Evolutionary conservation across 192 early-diverging fungal species (phyloP), one percentile per base, ranked within the genome.

Genomic region (Haplosporangium gracile): DNA sequence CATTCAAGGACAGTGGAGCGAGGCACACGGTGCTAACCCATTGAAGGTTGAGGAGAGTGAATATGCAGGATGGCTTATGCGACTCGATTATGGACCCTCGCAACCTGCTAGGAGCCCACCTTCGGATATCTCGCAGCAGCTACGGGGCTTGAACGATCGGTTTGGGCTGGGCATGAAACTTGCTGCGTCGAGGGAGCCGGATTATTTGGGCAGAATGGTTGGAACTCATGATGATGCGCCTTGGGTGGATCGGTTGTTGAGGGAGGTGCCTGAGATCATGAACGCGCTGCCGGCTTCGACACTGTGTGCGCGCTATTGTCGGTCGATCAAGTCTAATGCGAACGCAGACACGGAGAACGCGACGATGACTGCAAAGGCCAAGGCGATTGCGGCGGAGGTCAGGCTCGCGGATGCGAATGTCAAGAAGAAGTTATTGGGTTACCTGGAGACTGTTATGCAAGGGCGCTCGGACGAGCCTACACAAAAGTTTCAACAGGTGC

Each of bases 81-180:
- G 76, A 0, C 47, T 86, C 36, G 76, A 86, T 63, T 86, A 78
- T 76, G 84, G 84, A 8, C 75, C 74, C 20, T 32, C 79, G 26
- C 84, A 86, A 16, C 84, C 84, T 13, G 78, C 84, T 3, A 70
- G 84, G 39, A 75, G 70, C 0, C 84, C 84, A 9, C 79, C 84
- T 11, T 24, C 74, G 6, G 84, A 86, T 13, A 76, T 86, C 26
- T 34, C 81, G 72, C 75, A 81, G 68, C 84, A 86, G 16, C 51
- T 86, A 4, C 70, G 75, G 2, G 76, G 75, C 1, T 42, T 81
- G 65, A 86, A 86, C 40, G 84, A 86, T 45, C 78, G 84, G 9
- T 86, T 74, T 51, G 76, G 84, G 47, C 10, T 86, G 75, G 84
- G 84, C 5, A 86, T 86, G 84, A 86, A 86, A 34, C 79, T 86